Evolutionary conservation across 441 rosid genomes (phyloP).

Genomic region (Omphalea diandra): DNA sequence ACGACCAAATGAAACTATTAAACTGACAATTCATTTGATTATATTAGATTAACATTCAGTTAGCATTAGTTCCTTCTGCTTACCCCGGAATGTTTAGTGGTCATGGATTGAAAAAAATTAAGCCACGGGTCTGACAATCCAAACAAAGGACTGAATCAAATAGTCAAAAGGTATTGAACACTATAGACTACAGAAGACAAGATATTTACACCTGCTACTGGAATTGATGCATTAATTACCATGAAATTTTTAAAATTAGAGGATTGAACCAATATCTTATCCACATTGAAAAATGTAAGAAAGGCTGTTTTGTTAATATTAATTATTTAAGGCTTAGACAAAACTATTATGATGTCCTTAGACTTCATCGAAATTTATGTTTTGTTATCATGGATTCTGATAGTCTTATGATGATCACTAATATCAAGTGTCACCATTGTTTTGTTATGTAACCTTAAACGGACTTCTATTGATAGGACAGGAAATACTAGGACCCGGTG

Average conservation of each 20-base stretch:
- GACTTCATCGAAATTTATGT: too few species aligned
- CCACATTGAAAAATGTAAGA: background rate
- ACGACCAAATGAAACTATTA: too few species aligned
- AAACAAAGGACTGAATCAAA: background rate
- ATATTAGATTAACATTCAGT: too few species aligned
- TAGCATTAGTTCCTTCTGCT: too few species aligned
- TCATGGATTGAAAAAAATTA: background rate
- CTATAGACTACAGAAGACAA: background rate
- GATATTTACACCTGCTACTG: background rate
- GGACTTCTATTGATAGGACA: background rate
- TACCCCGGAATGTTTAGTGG: too few species aligned
- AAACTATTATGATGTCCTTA: background rate
- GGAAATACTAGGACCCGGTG: background rate
- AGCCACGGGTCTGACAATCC: background rate
- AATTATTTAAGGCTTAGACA: background rate
- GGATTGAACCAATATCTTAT: background rate
- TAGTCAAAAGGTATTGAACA: too few species aligned
- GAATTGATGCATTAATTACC: too few species aligned
- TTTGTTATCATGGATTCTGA: too few species aligned
- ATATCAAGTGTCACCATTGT: too few species aligned
- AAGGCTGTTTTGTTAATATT: background rate
- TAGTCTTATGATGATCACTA: background rate
- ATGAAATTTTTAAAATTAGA: background rate
- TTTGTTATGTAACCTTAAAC: too few species aligned
- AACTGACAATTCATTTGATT: too few species aligned